Base-by-base conservation (phyloP, 805 yeast species). In the Barnettozyma californica region DNA sequence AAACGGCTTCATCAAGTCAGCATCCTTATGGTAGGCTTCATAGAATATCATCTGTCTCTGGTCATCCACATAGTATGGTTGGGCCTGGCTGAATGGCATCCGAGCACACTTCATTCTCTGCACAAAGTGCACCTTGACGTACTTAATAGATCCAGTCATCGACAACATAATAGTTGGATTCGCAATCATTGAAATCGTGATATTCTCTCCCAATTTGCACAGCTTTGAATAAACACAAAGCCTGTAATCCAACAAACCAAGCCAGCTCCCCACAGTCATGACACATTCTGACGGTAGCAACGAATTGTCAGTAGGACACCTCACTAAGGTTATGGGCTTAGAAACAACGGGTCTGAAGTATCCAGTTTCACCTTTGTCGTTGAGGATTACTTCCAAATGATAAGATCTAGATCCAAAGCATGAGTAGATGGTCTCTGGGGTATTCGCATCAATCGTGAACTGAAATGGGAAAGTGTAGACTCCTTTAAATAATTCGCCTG, bases 401-500 rank as follows among this genome's bases (percentile, higher is more conserved):
- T 60, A 60, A 1, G 11, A 14, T 35, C 57, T 52, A 6, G 52
- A 42, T n/a, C 56, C 58, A 13, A 56, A 44, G 13, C 13, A 9
- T 0, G 55, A 42, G 0, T 34, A 13, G 3, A 57, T 34, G 2
- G 54, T 33, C 42, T 60, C 64, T 10, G 64, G 56, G 9, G 52
- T 43, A 14, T 14, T 45, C 13, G 55, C 50, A 38, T 54, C 59
- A 37, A 60, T 43, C 14, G 47, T 34, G 36, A 60, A 60, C 37
- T 54, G 58, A 48, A 60, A 60, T 1, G 64, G 64, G 25, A 58
- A 48, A 1, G 39, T 46, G 42, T 60, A 54, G 2, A 44, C 44
- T 2, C 64, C 64, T 37, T 33, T 55, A 18, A 52, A 34, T 14
- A 53, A 41, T 25, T 31, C 27, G 1, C 16, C 11, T 2, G 44